Base-by-base conservation (phyloP, 768 basidiomycete species). In the Kwoniella shandongensis region DNA sequence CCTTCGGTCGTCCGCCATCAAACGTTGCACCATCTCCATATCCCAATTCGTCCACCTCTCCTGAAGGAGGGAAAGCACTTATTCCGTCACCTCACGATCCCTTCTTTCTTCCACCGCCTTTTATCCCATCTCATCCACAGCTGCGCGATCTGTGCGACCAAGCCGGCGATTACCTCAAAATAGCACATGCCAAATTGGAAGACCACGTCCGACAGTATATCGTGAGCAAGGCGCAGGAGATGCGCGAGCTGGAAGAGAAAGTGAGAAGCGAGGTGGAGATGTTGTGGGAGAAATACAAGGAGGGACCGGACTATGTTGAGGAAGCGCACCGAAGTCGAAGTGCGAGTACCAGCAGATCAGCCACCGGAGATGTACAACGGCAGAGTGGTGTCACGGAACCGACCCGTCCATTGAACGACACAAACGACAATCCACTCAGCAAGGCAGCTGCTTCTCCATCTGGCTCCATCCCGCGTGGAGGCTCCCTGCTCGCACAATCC, bases 81-180 rank as follows among this genome's bases (percentile, higher is more conserved):
- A 60, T 75, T 3, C 66, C 74, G 0, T 66, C 63, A 0, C 42
- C 70, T 8, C 62, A 63, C 10, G 76, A 77, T 30, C 76, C 76
- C 23, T 75, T 77, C 69, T 77, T 77, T 62, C 68, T 77, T 13
- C 76, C 76, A n/a, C 72, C 72, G 10, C 76, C 76, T 5, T 77
- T 75, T 52, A 71, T 72, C 12, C 76, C 76, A 1, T 59, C 65
- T 15, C 69, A 75, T 44, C 67, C 73, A 0, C 68, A 70, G 18
- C 66, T 77, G 8, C 58, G 65, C 6, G 49, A 57, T 13, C 59
- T 77, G 11, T 69, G 73, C 23, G 49, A 61, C 27, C 25, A 51
- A 13, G 71, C 74, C 6, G 65, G 69, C 13, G 58, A 51, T 13
- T 49, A 60, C 25, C 65, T 77, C 39, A 51, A 53, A 11, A 57